phyloP scores from a whole-genome alignment of 768 basidiomycete genomes.

The Tephrocybe sp. region DNA sequence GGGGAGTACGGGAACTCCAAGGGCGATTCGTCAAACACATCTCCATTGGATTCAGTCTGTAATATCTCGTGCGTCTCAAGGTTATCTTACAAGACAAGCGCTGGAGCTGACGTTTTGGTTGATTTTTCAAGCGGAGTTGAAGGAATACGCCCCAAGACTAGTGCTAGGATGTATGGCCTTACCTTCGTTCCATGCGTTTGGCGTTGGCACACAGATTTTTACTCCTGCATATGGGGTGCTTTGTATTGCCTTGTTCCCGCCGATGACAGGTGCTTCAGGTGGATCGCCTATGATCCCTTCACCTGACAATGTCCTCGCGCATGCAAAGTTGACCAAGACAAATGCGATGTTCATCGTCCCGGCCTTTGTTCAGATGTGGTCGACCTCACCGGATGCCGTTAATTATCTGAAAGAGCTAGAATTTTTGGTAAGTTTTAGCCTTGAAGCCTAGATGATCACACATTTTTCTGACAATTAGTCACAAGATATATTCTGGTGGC shows the following conservation, averaged over 20 bases:
- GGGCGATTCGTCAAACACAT: slow-evolving; percentile 30
- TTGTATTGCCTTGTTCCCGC: slow-evolving; percentile 24
- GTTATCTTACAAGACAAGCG: background rate
- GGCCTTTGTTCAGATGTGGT: slow-evolving; percentile 28
- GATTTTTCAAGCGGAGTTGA: slow-evolving; percentile 7
- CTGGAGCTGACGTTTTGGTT: too few relatives aligned
- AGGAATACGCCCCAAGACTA: slow-evolving; percentile 5
- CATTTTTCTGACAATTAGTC: background rate
- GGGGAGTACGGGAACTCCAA: slow-evolving; percentile 38
- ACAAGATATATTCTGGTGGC: slow-evolving; percentile 29
- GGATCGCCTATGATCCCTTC: slow-evolving; percentile 32
- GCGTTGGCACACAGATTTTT: slow-evolving; percentile 22
- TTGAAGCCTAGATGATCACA: background rate
- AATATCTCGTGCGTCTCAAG: slow-evolving; percentile 22
- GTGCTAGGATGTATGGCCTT: slow-evolving; percentile 25
- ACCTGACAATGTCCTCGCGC: slow-evolving; percentile 30
- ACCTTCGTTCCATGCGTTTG: slow-evolving; percentile 33
- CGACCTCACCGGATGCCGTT: slow-evolving; percentile 20
- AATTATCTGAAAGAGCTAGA: slow-evolving; percentile 23
- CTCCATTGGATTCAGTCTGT: slow-evolving; percentile 20
- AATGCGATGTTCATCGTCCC: slow-evolving; percentile 27
- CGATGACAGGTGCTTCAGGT: slow-evolving; percentile 14
- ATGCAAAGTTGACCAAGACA: slow-evolving; percentile 18
- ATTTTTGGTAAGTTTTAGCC: slow-evolving; percentile 25
- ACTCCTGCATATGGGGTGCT: slow-evolving; percentile 20